A percentile compares a stretch with the other conserved stretches of the same genome.
phyloP scores from a whole-genome alignment of 2,329 filamentous ascomycete species.

The Akanthomyces lecanii region DNA sequence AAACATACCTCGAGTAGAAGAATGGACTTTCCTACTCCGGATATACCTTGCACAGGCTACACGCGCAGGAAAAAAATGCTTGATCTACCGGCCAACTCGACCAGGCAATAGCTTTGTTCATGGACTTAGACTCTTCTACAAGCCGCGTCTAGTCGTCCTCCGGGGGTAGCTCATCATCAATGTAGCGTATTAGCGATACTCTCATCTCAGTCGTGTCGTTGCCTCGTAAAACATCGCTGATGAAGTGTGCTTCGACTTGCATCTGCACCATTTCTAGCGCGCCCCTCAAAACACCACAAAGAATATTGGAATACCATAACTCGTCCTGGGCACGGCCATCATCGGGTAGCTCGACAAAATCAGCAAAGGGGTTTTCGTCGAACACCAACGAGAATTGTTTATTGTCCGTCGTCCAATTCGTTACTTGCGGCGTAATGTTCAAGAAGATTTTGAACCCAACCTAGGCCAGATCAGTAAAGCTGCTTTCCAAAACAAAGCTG shows the following conservation, averaged over 20 bases:
- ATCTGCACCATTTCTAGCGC: conserved; percentile 98
- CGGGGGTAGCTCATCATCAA: conserved; percentile 94
- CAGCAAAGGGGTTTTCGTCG: conserved; percentile 92
- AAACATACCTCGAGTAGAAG: no score
- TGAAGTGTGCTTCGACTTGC: conserved; percentile 96
- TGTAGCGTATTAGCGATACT: conserved; percentile 85
- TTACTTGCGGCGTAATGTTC: conserved; percentile 88
- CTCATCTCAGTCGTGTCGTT: conserved; percentile 98
- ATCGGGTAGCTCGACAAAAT: conserved; percentile 96
- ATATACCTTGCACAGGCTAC: not conserved
- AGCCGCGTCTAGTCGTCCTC: conserved; percentile 74
- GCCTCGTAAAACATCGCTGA: conserved; percentile 86
- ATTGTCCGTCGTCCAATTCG: conserved; percentile 93
- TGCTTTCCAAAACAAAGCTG: not conserved
- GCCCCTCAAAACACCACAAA: conserved; percentile 87
- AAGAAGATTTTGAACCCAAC: conserved; percentile 99
- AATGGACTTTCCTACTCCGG: not conserved
- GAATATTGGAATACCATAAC: conserved; percentile 96
- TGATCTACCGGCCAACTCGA: not conserved
- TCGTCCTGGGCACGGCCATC: conserved; percentile 94
- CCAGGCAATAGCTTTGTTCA: not conserved
- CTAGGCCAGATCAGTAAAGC: conserved; percentile 39
- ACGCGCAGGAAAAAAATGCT: not conserved
- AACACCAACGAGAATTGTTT: conserved; percentile 96
- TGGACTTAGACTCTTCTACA: not conserved